Conservation (phyloP, 345 rosid genomes). For the Lepidium didymum region DNA sequence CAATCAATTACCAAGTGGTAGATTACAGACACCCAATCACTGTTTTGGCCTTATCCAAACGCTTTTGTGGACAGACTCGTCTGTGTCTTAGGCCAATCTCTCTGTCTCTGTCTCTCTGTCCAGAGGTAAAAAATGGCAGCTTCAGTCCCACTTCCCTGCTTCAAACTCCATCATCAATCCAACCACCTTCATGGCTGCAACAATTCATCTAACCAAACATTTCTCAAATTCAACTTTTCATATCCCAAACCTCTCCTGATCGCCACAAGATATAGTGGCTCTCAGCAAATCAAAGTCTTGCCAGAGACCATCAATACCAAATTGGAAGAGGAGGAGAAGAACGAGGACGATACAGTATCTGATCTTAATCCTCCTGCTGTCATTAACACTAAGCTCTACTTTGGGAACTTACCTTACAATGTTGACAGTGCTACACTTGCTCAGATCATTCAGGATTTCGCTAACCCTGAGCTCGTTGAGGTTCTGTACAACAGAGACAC, state of each 20-base stretch:
- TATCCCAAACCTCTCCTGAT: conserved; percentile 18
- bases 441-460: conserved; percentile 71
- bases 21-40: conserved; percentile 7
- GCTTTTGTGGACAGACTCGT: conserved; percentile 1
- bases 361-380: conserved; percentile 14
- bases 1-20: neutral
- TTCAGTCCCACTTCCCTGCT: conserved; percentile 5
- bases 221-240: neutral
- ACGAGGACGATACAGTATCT: neutral
- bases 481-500: conserved; percentile 78
- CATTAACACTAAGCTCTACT: conserved; percentile 72
- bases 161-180: conserved; percentile 22
- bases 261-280: neutral
- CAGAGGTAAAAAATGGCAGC: conserved; percentile 15
- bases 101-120: conserved; percentile 1
- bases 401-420: conserved; percentile 85
- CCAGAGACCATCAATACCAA: conserved; percentile 26
- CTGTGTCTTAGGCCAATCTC: conserved; percentile 3
- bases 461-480: conserved; percentile 76
- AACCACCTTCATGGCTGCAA: neutral
- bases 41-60: conserved; percentile 27
- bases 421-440: conserved; percentile 94
- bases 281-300: neutral
- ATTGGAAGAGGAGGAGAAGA: conserved; percentile 19
- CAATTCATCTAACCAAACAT: neutral